These are phyloP conservation scores for Sedum album DNA, from an alignment of 164 flowering plant species.

Conservation along the genomic window DNA sequence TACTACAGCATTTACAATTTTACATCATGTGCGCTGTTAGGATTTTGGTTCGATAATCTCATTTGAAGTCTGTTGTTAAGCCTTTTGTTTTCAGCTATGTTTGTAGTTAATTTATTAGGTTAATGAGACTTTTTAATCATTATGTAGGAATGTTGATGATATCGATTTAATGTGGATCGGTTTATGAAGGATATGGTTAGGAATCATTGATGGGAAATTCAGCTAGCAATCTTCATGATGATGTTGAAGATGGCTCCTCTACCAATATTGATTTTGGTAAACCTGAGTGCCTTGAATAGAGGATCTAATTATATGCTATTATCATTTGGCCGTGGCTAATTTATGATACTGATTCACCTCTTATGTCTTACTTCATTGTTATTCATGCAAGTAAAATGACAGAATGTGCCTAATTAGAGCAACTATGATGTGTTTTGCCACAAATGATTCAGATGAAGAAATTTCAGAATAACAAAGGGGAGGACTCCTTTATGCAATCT, in stretches of 20 bases:
- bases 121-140: background rate
- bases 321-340: too few relatives aligned
- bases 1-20: background rate
- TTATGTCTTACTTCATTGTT: background rate
- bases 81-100: background rate
- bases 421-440: background rate
- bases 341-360: background rate
- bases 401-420: background rate
- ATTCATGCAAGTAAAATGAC: background rate
- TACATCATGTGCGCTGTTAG: background rate
- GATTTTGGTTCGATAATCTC: background rate
- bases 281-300: background rate
- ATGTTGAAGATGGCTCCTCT: slow-evolving; percentile 48
- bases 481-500: slow-evolving; percentile 55
- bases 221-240: slow-evolving; percentile 24
- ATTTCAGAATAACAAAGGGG: slow-evolving; percentile 25
- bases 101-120: too few relatives aligned
- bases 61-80: background rate
- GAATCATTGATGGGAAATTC: slow-evolving; percentile 11
- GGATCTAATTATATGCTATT: background rate
- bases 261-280: slow-evolving; percentile 82
- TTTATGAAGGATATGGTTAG: slow-evolving; percentile 74
- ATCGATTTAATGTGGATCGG: slow-evolving; percentile 35
- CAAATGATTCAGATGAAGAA: slow-evolving; percentile 14
- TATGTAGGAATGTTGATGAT: background rate